Evolutionary conservation across 2,329 filamentous ascomycete species (phyloP).

Genomic region (Rhytidhysteron rufulum): DNA sequence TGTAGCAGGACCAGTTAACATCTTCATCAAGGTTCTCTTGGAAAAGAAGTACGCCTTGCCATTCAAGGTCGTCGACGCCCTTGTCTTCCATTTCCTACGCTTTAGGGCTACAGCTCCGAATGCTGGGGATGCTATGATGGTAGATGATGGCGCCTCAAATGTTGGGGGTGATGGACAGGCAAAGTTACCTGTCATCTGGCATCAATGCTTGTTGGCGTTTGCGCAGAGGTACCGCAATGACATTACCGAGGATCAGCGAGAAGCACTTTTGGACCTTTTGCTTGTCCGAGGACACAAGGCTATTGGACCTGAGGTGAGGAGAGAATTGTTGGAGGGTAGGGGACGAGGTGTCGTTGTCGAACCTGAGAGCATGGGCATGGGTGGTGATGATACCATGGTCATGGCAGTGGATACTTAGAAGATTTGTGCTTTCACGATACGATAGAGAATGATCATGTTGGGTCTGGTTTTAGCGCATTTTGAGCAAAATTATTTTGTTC

Average conservation of each 20-base stretch:
- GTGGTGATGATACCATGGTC: conserved; percentile 88
- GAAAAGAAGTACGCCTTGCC: conserved; percentile 97
- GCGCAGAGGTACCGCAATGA: conserved; percentile 93
- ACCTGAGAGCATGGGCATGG: conserved; percentile 57
- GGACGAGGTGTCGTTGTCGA: conserved; percentile 74
- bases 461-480: too few relatives aligned
- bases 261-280: conserved; percentile 83
- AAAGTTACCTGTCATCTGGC: conserved; percentile 90
- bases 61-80: conserved; percentile 87
- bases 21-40: conserved; percentile 87
- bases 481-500: too few relatives aligned
- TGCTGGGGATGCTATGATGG: conserved; percentile 55
- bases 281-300: conserved; percentile 78
- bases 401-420: conserved; percentile 37
- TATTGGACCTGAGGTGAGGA: conserved; percentile 86
- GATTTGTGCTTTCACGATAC: too few relatives aligned
- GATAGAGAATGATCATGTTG: too few relatives aligned
- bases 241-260: conserved; percentile 90
- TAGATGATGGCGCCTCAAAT: conserved; percentile 36
- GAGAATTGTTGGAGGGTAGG: conserved; percentile 82
- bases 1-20: conserved; percentile 85
- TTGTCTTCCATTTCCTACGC: conserved; percentile 95
- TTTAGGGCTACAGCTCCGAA: conserved; percentile 69
- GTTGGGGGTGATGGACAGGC: conserved; percentile 42
- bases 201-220: conserved; percentile 88